Percentiles rank a stretch among this genome's conserved stretches.
These are phyloP conservation scores for Wallacemonas sp. DNA, from an alignment of 208 protist genomes.

Conservation along the genomic window DNA sequence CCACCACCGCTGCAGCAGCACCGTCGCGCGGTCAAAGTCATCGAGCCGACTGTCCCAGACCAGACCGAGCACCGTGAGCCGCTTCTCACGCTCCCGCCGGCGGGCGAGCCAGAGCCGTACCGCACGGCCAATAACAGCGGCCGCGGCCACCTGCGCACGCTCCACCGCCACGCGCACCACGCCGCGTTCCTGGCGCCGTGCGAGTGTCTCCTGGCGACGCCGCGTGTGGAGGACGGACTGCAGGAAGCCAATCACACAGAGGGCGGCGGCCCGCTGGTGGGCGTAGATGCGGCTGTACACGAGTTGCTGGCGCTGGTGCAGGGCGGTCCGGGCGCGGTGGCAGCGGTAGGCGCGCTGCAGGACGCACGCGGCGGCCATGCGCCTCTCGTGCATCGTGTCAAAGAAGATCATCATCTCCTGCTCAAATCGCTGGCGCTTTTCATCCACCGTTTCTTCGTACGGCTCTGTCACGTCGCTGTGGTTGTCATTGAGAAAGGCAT, in stretches of 20 bases:
- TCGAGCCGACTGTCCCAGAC: slow-evolving; percentile 37
- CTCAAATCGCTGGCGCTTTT: slow-evolving; percentile 60
- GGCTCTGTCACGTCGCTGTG: slow-evolving; percentile 40
- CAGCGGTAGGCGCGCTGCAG: slow-evolving; percentile 75
- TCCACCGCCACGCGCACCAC: slow-evolving; percentile 29
- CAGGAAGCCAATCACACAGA: slow-evolving; percentile 58
- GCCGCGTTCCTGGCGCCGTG: not conserved
- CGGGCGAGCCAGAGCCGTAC: slow-evolving; percentile 28
- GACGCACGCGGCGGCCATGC: slow-evolving; percentile 35
- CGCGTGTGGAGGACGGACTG: slow-evolving; percentile 32
- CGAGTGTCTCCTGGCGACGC: slow-evolving; percentile 15
- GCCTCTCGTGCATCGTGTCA: slow-evolving; percentile 31
- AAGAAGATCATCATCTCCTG: slow-evolving; percentile 58
- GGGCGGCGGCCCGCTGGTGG: slow-evolving; percentile 61
- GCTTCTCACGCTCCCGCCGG: slow-evolving; percentile 32
- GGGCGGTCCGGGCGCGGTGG: slow-evolving; percentile 38
- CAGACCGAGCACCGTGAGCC: slow-evolving; percentile 39
- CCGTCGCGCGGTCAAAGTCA: slow-evolving; percentile 27
- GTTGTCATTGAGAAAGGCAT: slow-evolving; percentile 15
- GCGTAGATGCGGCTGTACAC: slow-evolving; percentile 63
- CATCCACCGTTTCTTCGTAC: slow-evolving; percentile 57
- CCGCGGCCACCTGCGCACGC: slow-evolving; percentile 20
- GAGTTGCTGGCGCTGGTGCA: slow-evolving; percentile 56
- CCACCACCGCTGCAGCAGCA: slow-evolving; percentile 75
- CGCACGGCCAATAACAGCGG: slow-evolving; percentile 31